phyloP scores from a whole-genome alignment of 805 yeast species.

The Cyberlindnera xylosilytica region DNA sequence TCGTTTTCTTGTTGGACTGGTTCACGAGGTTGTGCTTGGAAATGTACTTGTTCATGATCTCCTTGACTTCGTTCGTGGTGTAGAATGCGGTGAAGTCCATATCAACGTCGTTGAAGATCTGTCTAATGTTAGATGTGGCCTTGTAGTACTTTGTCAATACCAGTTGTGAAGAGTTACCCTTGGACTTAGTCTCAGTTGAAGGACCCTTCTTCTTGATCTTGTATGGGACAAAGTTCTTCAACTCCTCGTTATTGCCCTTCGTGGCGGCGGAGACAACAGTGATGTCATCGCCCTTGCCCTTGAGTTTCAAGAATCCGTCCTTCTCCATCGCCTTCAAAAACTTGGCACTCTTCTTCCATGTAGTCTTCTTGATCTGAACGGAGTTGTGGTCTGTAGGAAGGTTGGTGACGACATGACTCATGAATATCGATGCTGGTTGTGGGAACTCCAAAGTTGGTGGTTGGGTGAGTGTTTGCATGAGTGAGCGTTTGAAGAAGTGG shows the following conservation, averaged over 20 bases:
- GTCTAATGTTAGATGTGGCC: constrained; percentile 49
- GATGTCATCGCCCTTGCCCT: constrained; percentile 85
- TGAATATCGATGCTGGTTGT: constrained; percentile 67
- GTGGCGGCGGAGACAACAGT: constrained; percentile 50
- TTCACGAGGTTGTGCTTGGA: constrained; percentile 47
- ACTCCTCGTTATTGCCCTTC: constrained; percentile 39
- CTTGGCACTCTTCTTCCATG: constrained; percentile 88
- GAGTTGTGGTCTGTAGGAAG: constrained; percentile 63
- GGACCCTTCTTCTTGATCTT: constrained; percentile 30
- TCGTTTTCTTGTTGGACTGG: constrained; percentile 47
- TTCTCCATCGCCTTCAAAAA: constrained; percentile 86
- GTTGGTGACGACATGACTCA: constrained; percentile 65
- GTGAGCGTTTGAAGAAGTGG: constrained; percentile 65
- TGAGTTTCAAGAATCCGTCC: constrained; percentile 58
- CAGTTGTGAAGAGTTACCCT: constrained; percentile 30
- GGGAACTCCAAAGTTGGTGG: constrained; percentile 57
- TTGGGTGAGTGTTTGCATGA: constrained; percentile 63
- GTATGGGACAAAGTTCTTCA: constrained; percentile 66
- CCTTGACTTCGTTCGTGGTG: constrained; percentile 51
- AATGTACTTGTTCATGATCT: constrained; percentile 54
- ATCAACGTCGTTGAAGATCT: constrained; percentile 43
- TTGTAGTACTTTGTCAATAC: constrained; percentile 55
- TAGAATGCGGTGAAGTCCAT: constrained; percentile 41
- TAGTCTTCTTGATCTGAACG: constrained; percentile 69
- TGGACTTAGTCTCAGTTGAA: constrained; percentile 12